phyloP scores from a whole-genome alignment of 2,329 filamentous ascomycete species.

The Chrysoporthe austroafricana region DNA sequence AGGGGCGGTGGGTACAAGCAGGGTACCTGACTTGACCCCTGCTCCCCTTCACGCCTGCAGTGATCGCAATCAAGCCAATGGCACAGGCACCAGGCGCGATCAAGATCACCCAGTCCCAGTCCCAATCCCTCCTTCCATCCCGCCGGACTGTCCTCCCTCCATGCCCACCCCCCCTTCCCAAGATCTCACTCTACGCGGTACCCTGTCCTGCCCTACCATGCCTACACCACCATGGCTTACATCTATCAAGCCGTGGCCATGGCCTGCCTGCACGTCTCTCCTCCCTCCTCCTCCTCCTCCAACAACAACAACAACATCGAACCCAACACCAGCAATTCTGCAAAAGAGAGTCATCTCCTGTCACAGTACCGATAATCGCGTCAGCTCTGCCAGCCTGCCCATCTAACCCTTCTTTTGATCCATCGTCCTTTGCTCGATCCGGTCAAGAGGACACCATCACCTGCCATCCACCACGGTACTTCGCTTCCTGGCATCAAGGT shows the following conservation, averaged over 20 bases:
- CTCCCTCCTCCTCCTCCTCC: slow-evolving; percentile 41
- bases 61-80: slow-evolving; percentile 4
- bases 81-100: slow-evolving; percentile 7
- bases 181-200: not conserved
- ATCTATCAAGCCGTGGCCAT: slow-evolving; percentile 26
- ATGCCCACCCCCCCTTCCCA: not conserved
- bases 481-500: slow-evolving; percentile 41
- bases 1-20: slow-evolving; percentile 18
- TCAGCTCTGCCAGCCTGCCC: slow-evolving; percentile 53
- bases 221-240: slow-evolving; percentile 11
- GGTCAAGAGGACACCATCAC: slow-evolving; percentile 32
- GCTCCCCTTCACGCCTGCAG: slow-evolving; percentile 14
- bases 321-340: slow-evolving; percentile 46
- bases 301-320: slow-evolving; percentile 51
- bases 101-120: not conserved
- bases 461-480: slow-evolving; percentile 32
- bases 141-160: not conserved
- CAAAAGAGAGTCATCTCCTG: slow-evolving; percentile 58
- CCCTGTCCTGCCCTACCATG: slow-evolving; percentile 13
- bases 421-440: slow-evolving; percentile 37
- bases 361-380: slow-evolving; percentile 64
- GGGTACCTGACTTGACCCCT: slow-evolving; percentile 19
- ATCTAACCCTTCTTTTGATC: slow-evolving; percentile 37
- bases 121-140: slow-evolving; percentile 12
- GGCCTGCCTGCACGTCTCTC: slow-evolving; percentile 35